phyloP scores from a whole-genome alignment of 1,139 yeast species.

The Sugiyamaella xylanicola region DNA sequence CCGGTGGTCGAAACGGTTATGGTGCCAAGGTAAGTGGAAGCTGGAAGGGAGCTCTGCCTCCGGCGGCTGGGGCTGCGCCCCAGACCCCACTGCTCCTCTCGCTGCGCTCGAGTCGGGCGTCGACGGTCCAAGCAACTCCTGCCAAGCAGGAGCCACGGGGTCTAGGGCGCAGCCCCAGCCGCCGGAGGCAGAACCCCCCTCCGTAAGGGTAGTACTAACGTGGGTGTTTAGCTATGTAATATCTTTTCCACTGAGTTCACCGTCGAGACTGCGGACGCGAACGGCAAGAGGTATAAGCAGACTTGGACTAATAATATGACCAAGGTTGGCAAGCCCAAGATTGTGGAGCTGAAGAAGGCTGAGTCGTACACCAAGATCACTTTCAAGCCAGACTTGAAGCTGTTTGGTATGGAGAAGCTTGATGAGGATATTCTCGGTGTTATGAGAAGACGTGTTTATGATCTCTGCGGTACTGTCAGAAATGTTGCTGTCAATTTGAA shows the following conservation, averaged over 20 bases:
- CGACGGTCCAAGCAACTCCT: background rate
- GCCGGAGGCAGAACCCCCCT: constrained; percentile 5
- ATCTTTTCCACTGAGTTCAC: constrained; percentile 86
- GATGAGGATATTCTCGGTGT: constrained; percentile 85
- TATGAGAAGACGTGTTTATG: constrained; percentile 90
- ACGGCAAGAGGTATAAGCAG: constrained; percentile 67
- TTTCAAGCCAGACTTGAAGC: constrained; percentile 82
- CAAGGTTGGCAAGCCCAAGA: constrained; percentile 71
- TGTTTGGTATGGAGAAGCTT: constrained; percentile 79
- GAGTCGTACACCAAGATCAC: constrained; percentile 84
- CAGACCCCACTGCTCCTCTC: background rate
- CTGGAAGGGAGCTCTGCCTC: background rate
- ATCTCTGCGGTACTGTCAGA: constrained; percentile 91
- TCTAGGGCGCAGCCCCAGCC: constrained; percentile 12
- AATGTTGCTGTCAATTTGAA: constrained; percentile 80
- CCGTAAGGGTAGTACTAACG: background rate
- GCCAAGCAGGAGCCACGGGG: constrained; percentile 6
- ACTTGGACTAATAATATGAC: constrained; percentile 89
- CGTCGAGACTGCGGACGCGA: constrained; percentile 86
- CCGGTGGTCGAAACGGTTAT: constrained; percentile 98
- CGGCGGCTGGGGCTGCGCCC: constrained; percentile 2
- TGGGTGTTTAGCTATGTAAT: constrained; percentile 63
- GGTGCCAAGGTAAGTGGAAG: constrained; percentile 77
- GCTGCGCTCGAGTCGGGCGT: background rate
- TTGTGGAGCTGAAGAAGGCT: constrained; percentile 59